Evolutionary conservation across 345 rosid species (phyloP), one percentile per base, ranked within the genome.

Genomic region (Hibiscus tridactylites): DNA sequence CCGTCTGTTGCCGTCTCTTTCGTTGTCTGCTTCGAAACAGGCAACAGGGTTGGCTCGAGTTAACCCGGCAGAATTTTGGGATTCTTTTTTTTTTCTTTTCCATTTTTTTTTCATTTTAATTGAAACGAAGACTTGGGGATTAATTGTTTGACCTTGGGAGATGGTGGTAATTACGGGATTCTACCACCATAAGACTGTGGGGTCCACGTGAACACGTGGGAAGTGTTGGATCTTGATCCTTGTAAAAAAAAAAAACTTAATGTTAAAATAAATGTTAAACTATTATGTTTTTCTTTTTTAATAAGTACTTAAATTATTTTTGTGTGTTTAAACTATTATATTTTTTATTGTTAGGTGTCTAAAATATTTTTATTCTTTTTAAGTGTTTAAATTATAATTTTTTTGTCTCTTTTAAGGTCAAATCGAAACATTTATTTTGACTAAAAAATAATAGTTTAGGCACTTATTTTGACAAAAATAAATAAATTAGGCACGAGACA

Each of bases 1-100:
- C 77, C 86, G 88, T 82, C 80, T 63, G 56, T 35, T 74, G 79
- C 87, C 58, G 58, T 54, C 58, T 54, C 73, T 81, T 68, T 83
- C 72, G 68, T 80, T 85, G 90, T 87, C 79, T 87, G 87, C 84
- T 87, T 81, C 86, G 81, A 73, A 75, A 81, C 87, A 84, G 85
- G 91, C 88, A 88, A 85, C 90, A 83, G 61, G 73, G 59, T 15
- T 87, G 81, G 90, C 85, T 79, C 75, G 77, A 79, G 75, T 80
- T 83, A 83, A 79, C 79, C 88, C 80, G 81, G 77, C 78, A 83
- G 81, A 84, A 81, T 67, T 81, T 81, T 65, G 68, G 84, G 87
- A 3, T 8, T 16, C 1, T 19, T 17, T 54, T 54, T 8, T n/a
- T 52, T n/a, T 46, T 5, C 4, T 46, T 46, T 46, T 10, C 10